These are phyloP conservation scores for Maudiozyma saulgeensis DNA, from an alignment of 805 yeast species.

Conservation along the genomic window DNA sequence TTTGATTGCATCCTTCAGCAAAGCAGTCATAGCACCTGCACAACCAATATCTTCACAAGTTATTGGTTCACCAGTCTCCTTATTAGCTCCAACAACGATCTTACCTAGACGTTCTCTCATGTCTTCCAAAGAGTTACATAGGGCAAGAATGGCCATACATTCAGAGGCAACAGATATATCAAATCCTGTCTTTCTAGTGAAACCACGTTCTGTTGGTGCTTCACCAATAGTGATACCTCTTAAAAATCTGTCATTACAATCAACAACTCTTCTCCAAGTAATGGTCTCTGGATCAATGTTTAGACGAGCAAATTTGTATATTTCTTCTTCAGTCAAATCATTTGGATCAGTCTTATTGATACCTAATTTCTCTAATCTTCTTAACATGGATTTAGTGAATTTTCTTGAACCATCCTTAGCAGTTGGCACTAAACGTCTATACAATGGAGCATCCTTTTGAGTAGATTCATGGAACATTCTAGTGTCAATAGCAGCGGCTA, in stretches of 20 bases:
- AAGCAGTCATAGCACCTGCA: slow-evolving; percentile 79
- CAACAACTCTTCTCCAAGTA: slow-evolving; percentile 78
- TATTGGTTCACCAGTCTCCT: slow-evolving; percentile 52
- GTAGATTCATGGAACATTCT: slow-evolving; percentile 78
- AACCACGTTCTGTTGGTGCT: slow-evolving; percentile 73
- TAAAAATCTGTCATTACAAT: slow-evolving; percentile 71
- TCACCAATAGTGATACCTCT: slow-evolving; percentile 73
- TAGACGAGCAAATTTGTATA: slow-evolving; percentile 52
- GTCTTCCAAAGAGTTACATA: slow-evolving; percentile 60
- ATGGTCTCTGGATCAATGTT: slow-evolving; percentile 73
- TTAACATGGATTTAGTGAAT: slow-evolving; percentile 59
- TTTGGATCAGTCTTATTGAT: slow-evolving; percentile 63
- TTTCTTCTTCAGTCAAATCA: slow-evolving; percentile 62
- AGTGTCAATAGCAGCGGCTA: slow-evolving; percentile 81
- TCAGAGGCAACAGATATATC: slow-evolving; percentile 82
- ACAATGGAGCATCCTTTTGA: slow-evolving; percentile 61
- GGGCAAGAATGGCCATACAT: slow-evolving; percentile 76
- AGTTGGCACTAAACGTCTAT: slow-evolving; percentile 60
- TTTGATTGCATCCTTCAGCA: slow-evolving; percentile 71
- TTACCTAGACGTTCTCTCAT: slow-evolving; percentile 66
- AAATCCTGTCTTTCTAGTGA: slow-evolving; percentile 64
- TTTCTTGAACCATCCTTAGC: slow-evolving; percentile 59
- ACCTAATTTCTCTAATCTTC: slow-evolving; percentile 58
- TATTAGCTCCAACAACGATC: slow-evolving; percentile 65
- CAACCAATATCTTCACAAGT: slow-evolving; percentile 80